Base-by-base conservation (phyloP, 495 filamentous ascomycete genomes). In the Podospora pseudopauciseta region DNA sequence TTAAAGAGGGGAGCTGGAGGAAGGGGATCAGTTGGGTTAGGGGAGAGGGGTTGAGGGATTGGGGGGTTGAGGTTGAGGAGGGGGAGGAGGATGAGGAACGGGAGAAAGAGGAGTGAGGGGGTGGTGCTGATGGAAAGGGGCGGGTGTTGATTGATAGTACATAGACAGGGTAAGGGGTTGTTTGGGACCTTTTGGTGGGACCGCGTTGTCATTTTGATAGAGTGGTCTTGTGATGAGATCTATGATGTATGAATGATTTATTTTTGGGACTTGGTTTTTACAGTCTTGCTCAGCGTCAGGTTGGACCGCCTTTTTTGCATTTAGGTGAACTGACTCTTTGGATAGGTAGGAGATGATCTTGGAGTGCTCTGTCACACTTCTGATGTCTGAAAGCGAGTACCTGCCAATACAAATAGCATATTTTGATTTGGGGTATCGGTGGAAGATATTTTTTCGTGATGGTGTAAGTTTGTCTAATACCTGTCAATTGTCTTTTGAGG, bases 21-120 rank as follows among this genome's bases (percentile, higher is more conserved):
- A 96, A 90, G 80, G 89, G 84, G 0, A 75, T 98, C 44, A 86
- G 87, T 30, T 89, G 89, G 84, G 74, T 93, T 68, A 86, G 91
- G 65, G 94, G 94, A 0, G 74, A 81, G 58, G 81, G 77, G 32
- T 84, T 78, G 65, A 77, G 70, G 54, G 84, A 85, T 44, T 85
- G 84, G 65, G 77, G 76, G 6, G 70, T 76, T 15, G 77, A 74
- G 49, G 73, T 74, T 64, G 80, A 76, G 19, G 77, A 70, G 26
- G 68, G 60, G 44, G 72, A 73, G 23, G 73, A 71, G 62, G 71
- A 70, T 6, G 72, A 63, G 66, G 65, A 57, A 11, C 53, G 65
- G 28, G 63, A 44, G 5, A 67, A 72, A 44, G 69, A 65, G 39
- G 65, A 73, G 39, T 66, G 28, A 23, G 68, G 23, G 54, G 19